Percentiles rank a stretch among this genome's conserved stretches.
Evolutionary conservation across 2,329 filamentous ascomycete species (phyloP).

Genomic region (Periconia sp.): DNA sequence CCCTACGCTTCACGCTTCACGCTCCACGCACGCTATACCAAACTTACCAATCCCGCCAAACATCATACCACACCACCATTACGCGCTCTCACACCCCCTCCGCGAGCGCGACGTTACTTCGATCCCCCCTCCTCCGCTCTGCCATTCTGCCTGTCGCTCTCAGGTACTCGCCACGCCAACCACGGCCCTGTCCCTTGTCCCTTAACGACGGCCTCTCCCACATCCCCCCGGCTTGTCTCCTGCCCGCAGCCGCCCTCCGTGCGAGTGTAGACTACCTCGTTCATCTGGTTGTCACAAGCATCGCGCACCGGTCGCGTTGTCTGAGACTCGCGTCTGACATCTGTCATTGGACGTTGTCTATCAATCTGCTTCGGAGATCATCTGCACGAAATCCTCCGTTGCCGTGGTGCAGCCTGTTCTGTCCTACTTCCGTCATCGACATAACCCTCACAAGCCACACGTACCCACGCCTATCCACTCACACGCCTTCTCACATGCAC

Average conservation of each 20-base stretch:
- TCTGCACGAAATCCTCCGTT: slow-evolving; percentile 56
- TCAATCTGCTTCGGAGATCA: slow-evolving; percentile 46
- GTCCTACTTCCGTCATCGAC: slow-evolving; percentile 13
- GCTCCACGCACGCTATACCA: neutral
- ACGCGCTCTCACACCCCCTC: neutral
- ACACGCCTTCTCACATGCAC: neutral
- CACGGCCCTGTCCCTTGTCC: neutral
- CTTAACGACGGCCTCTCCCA: neutral
- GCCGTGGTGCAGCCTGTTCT: slow-evolving; percentile 28
- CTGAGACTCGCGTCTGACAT: slow-evolving; percentile 40
- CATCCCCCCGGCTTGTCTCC: slow-evolving; percentile 17
- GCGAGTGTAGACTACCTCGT: slow-evolving; percentile 14
- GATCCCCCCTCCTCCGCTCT: neutral
- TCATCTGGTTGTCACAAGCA: slow-evolving; percentile 40
- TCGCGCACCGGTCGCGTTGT: slow-evolving; percentile 31
- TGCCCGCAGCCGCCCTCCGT: slow-evolving; percentile 11
- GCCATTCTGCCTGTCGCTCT: slow-evolving; percentile 1
- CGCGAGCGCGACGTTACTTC: neutral
- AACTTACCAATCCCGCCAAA: neutral
- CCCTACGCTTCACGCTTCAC: neutral
- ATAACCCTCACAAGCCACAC: slow-evolving; percentile 20
- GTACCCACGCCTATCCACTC: slow-evolving; percentile 7
- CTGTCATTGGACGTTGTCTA: slow-evolving; percentile 36
- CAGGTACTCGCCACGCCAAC: slow-evolving; percentile 5
- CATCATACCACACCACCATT: neutral